Evolutionary conservation across 345 rosid genomes (phyloP), one percentile per base, ranked within the genome.

Genomic region (Heritiera fomes): DNA sequence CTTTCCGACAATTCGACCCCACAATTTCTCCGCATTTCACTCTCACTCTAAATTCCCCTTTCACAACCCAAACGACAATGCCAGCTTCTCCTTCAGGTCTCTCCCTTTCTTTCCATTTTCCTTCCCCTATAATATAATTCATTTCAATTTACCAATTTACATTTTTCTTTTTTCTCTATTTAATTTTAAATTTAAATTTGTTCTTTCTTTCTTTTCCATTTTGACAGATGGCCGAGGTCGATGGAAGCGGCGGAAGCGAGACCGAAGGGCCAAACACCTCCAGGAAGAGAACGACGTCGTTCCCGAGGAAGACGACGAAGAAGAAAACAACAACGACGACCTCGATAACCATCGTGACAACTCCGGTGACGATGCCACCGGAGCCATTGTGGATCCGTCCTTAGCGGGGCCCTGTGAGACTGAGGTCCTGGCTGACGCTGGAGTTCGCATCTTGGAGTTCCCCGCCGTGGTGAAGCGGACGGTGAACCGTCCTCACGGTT

Each of bases 401-500:
- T 17, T 62, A 30, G 14, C 80, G 72, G 88, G 85, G 45, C 86
- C 82, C 41, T 84, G 82, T 79, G 81, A 83, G 77, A 75, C 78
- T 68, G 97, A 93, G 86, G 89, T 91, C 12, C 64, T 93, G 68
- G 80, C 75, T 28, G 90, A 86, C 56, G 80, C 83, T 14, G 93
- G 92, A 75, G 79, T 86, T n/a, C 94, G 96, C 70, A 79, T 95
- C 80, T 91, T 85, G 49, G 91, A 87, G 73, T 95, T 95, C 84
- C 98, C 99, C 12, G 34, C 78, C 2, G 98, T 86, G 55, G 84
- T 91, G 1, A 86, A 80, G 84, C 90, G 90, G 20, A 77, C 70
- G 7, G 95, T 95, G 80, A 93, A 89, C 81, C 89, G 98, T 11
- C 93, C 98, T 40, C 97, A 93, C 77, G 79, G 85, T 2, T 95